phyloP scores from a whole-genome alignment of 2,329 filamentous ascomycete species.

The Zarea fungicola region DNA sequence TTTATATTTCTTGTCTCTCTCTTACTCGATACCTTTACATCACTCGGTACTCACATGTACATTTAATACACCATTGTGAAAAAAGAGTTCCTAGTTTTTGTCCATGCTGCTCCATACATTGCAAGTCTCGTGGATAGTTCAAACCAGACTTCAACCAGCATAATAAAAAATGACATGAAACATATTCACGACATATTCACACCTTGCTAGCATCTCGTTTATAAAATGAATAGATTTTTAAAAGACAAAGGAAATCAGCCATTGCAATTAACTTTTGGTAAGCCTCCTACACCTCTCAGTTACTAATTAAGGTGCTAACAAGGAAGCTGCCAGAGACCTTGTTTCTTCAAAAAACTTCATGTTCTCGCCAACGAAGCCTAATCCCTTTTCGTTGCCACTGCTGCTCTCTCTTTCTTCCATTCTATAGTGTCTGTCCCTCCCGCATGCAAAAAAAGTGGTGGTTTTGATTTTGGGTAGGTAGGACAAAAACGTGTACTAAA shows the following conservation, averaged over 20 bases:
- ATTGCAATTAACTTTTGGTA: constrained; percentile 40
- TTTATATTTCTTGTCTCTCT: constrained; percentile 9
- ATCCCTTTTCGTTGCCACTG: constrained; percentile 17
- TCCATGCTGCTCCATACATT: not conserved
- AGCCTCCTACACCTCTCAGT: constrained; percentile 31
- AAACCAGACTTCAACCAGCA: too few species aligned
- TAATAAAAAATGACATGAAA: too few species aligned
- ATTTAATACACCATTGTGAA: constrained; percentile 8
- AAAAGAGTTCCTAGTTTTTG: not conserved
- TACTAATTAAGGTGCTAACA: constrained; percentile 27
- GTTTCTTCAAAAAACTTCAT: constrained; percentile 22
- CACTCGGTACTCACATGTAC: constrained; percentile 9
- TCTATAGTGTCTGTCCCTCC: constrained; percentile 3
- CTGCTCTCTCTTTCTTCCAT: constrained; percentile 3
- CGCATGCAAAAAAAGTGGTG: constrained; percentile 9
- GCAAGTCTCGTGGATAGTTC: not conserved
- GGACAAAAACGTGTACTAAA: constrained; percentile 11
- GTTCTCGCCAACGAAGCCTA: constrained; percentile 24
- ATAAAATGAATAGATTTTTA: constrained; percentile 3
- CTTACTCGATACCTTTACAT: constrained; percentile 5
- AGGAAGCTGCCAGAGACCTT: constrained; percentile 34
- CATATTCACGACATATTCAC: too few species aligned
- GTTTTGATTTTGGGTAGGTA: constrained; percentile 4
- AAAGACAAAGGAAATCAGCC: constrained; percentile 21
- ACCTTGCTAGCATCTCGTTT: not conserved